Evolutionary conservation across 371 early-diverging fungal genomes (phyloP).

Genomic region (Coemansia sp.): DNA sequence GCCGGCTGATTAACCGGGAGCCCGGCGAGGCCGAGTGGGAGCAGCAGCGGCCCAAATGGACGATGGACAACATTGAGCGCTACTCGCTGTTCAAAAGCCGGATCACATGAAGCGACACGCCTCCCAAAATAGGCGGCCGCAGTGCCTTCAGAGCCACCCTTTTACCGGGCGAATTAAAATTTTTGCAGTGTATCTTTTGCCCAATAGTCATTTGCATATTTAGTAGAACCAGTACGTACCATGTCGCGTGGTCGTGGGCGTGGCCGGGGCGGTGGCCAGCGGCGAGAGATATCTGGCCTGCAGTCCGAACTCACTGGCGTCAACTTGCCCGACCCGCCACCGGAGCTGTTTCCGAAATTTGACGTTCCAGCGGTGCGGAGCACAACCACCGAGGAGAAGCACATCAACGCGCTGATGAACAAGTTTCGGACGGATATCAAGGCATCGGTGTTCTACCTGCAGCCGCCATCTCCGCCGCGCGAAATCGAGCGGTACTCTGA

Average conservation of each 20-base stretch:
- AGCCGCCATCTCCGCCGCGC: conserved; percentile 24
- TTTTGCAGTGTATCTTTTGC: conserved; percentile 26
- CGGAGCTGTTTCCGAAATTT: conserved; percentile 22
- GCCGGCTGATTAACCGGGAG: conserved; percentile 35
- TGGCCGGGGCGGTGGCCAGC: conserved; percentile 23
- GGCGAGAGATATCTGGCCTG: conserved; percentile 35
- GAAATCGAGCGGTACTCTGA: conserved; percentile 51
- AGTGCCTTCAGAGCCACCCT: too few relatives aligned
- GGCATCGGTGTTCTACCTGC: conserved; percentile 41
- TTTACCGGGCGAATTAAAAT: too few relatives aligned
- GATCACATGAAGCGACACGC: conserved; percentile 45
- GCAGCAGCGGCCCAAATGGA: conserved; percentile 64
- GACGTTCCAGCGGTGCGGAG: conserved; percentile 13
- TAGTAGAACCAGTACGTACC: neutral
- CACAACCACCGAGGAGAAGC: conserved; percentile 28
- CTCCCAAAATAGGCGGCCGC: too few relatives aligned
- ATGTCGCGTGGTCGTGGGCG: conserved; percentile 39
- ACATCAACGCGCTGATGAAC: conserved; percentile 24
- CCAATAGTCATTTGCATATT: neutral
- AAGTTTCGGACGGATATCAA: conserved; percentile 17
- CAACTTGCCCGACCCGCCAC: conserved; percentile 9
- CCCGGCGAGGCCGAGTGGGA: conserved; percentile 55
- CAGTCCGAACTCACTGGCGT: conserved; percentile 31
- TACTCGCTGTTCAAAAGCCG: conserved; percentile 89
- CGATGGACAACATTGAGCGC: conserved; percentile 83